Percentiles rank a stretch among this genome's conserved stretches.
These are phyloP conservation scores for Linum trigynum DNA, from an alignment of 345 rosid species.

Conservation along the genomic window DNA sequence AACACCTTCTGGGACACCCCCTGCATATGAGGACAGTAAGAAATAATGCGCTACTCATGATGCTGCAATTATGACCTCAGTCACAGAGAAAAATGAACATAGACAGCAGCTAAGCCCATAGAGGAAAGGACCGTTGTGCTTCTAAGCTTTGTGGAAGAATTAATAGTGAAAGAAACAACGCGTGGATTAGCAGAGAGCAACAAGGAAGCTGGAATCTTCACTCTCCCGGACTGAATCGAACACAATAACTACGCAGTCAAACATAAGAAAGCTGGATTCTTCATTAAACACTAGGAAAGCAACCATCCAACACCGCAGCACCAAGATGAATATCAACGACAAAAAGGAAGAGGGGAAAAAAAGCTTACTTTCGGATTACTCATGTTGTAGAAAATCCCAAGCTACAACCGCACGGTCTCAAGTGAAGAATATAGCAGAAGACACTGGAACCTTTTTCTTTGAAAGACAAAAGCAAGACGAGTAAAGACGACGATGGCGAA, in stretches of 20 bases:
- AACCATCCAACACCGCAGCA: not conserved
- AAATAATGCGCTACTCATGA: too few species aligned
- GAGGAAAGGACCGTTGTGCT: too few species aligned
- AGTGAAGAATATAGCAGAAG: not conserved
- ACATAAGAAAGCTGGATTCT: not conserved
- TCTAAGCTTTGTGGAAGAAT: too few species aligned
- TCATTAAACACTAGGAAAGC: too few species aligned
- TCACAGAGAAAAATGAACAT: too few species aligned
- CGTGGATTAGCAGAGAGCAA: too few species aligned
- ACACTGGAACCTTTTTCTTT: not conserved
- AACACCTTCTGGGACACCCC: too few species aligned
- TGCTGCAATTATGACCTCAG: too few species aligned
- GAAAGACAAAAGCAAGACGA: conserved; percentile 18
- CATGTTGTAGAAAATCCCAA: conserved; percentile 34
- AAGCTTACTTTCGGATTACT: conserved; percentile 56
- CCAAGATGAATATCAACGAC: not conserved
- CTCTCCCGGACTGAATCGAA: not conserved
- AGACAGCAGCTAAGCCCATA: too few species aligned
- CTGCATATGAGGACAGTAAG: too few species aligned
- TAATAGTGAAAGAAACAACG: too few species aligned
- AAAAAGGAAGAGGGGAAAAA: not conserved
- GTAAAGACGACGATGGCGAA: conserved; percentile 10
- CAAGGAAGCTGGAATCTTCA: too few species aligned
- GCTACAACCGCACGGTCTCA: conserved; percentile 12
- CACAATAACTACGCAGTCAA: not conserved